Conservation (phyloP, 805 yeast species). For the Starmerella bombicola region DNA sequence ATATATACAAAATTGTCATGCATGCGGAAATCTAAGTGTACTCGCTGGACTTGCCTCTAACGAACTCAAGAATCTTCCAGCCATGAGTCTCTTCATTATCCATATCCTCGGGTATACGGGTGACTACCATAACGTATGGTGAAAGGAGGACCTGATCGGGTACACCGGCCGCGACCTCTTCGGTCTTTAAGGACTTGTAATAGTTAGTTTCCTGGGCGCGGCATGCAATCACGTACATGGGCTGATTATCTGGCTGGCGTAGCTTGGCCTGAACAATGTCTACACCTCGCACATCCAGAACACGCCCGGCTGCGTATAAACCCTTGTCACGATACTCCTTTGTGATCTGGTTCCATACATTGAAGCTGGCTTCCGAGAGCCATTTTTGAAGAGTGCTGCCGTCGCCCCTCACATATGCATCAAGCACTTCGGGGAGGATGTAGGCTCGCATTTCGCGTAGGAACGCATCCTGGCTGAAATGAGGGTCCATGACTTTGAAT, state of each 20-base stretch:
- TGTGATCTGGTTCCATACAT: conserved; percentile 86
- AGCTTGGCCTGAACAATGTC: conserved; percentile 80
- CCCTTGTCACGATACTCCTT: conserved; percentile 88
- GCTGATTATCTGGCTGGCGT: conserved; percentile 80
- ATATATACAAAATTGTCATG: neutral
- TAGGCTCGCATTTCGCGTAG: conserved; percentile 75
- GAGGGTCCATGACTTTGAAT: conserved; percentile 82
- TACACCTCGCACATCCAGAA: conserved; percentile 88
- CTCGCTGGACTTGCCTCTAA: conserved; percentile 74
- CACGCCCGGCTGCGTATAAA: conserved; percentile 76
- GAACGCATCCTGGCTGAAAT: conserved; percentile 67
- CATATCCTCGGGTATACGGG: conserved; percentile 84
- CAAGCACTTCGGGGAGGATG: conserved; percentile 88
- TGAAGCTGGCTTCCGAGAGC: conserved; percentile 94
- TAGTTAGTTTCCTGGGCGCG: conserved; percentile 92
- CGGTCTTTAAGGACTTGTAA: conserved; percentile 79
- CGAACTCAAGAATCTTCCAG: conserved; percentile 91
- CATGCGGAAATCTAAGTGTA: neutral
- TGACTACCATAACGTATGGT: conserved; percentile 91
- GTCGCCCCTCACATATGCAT: conserved; percentile 89
- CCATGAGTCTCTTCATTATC: conserved; percentile 89
- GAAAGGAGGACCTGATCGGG: conserved; percentile 86
- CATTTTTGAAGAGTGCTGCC: conserved; percentile 69
- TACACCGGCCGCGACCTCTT: conserved; percentile 90
- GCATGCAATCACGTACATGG: conserved; percentile 86